Conservation (phyloP, 768 basidiomycete genomes). For the Trametes sanguinea region DNA sequence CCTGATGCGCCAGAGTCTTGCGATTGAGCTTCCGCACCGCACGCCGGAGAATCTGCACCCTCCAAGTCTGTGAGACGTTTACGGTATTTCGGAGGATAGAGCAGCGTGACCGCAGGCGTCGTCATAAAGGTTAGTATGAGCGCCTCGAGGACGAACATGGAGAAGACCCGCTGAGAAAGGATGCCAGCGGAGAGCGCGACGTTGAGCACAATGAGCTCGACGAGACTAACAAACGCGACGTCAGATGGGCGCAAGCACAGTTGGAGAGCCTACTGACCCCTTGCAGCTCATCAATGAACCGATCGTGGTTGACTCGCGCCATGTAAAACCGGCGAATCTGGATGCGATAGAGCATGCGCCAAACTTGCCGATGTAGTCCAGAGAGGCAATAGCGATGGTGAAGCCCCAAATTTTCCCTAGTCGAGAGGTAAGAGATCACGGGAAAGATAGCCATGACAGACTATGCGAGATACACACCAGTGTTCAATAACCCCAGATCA, state of each 20-base stretch:
- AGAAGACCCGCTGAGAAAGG: slow-evolving; percentile 68
- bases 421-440: too few species aligned
- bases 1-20: background rate
- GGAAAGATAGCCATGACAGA: background rate
- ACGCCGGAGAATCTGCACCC: slow-evolving; percentile 14
- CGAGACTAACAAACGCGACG: slow-evolving; percentile 45
- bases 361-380: slow-evolving; percentile 84
- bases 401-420: slow-evolving; percentile 72
- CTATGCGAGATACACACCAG: slow-evolving; percentile 38
- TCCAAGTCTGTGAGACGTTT: slow-evolving; percentile 29
- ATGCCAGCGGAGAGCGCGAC: slow-evolving; percentile 74
- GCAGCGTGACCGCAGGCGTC: slow-evolving; percentile 77
- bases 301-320: slow-evolving; percentile 80
- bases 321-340: slow-evolving; percentile 60
- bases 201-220: slow-evolving; percentile 91
- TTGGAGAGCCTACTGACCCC: slow-evolving; percentile 50
- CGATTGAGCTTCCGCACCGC: background rate
- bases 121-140: slow-evolving; percentile 80
- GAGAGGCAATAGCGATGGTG: slow-evolving; percentile 66
- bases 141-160: slow-evolving; percentile 86
- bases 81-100: slow-evolving; percentile 70
- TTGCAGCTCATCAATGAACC: slow-evolving; percentile 91
- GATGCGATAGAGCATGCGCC: slow-evolving; percentile 64
- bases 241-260: background rate
- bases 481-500: slow-evolving; percentile 75